Base-by-base conservation (phyloP, 805 yeast genomes). In the Candida koratica region DNA sequence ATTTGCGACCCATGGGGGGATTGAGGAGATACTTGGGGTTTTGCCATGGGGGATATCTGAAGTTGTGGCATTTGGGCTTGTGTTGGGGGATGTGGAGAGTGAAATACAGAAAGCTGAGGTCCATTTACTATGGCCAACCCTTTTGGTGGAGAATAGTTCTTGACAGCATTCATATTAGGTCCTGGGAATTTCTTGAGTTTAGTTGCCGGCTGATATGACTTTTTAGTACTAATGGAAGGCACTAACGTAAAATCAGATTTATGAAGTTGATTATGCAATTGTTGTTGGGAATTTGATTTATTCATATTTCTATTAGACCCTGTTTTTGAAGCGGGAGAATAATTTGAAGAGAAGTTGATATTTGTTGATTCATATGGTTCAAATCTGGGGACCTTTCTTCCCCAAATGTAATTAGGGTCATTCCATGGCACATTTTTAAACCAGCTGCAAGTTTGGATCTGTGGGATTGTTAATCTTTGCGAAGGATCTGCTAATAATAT, bases 391-490 rank as follows among this genome's bases (percentile, higher is more conserved):
- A 55, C 61, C 39, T 56, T 56, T 14, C 58, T 41, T 12, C 53
- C 51, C 73, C 73, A 67, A 16, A 67, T 61, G 39, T 46, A 64
- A 31, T 52, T 61, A 23, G 56, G 48, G 42, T 65, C 69, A 32
- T 61, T 53, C 73, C 73, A 67, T 5, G 56, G 60, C 4, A 63
- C 58, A 13, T 59, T 65, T 14, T 44, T 45, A 38, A 67, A 66
- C 71, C 71, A 67, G 9, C 44, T 47, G 28, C 54, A 44, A 11
- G 47, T 41, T 57, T 57, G 62, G 5, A 66, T 54, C 26, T 63
- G 61, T 0, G 59, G 42, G 17, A 66, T 52, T 4, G 64, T 54
- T 34, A 55, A 51, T 39, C 73, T 44, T 14, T 48, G 35, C 14
- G 40, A 27, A 1, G 68, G 64, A 16, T 65, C 69, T 3, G 55